These are phyloP conservation scores for Paradendryphiella salina DNA, from an alignment of 2,329 filamentous ascomycete genomes.

Conservation along the genomic window DNA sequence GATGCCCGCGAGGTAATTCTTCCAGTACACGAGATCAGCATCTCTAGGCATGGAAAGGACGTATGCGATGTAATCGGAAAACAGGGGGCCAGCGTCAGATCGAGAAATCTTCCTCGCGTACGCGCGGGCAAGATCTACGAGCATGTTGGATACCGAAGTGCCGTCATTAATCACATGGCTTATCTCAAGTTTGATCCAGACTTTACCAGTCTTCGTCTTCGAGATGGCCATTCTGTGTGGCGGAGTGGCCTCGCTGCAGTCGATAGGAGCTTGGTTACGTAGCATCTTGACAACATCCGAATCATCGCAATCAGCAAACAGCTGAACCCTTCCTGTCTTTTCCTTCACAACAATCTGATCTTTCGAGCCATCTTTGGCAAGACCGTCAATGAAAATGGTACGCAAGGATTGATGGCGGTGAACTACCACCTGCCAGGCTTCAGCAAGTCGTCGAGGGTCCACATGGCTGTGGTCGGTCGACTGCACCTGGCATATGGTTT, in stretches of 20 bases:
- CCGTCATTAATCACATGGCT: conserved; percentile 58
- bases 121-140: conserved; percentile 52
- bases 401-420: conserved; percentile 39
- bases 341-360: conserved; percentile 42
- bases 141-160: conserved; percentile 54
- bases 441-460: conserved; percentile 33
- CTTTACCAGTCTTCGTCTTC: conserved; percentile 42
- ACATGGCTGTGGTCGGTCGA: conserved; percentile 22
- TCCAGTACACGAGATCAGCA: conserved; percentile 52
- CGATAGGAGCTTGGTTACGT: conserved; percentile 27
- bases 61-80: conserved; percentile 46
- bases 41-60: conserved; percentile 35
- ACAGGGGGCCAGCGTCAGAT: conserved; percentile 43
- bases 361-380: conserved; percentile 38
- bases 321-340: conserved; percentile 30
- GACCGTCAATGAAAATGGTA: conserved; percentile 43
- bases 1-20: conserved; percentile 48
- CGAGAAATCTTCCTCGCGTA: conserved; percentile 50
- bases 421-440: conserved; percentile 44
- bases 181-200: conserved; percentile 55
- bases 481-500: conserved; percentile 37
- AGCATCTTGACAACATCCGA: conserved; percentile 20
- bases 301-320: conserved; percentile 31
- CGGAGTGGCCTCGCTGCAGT: conserved; percentile 41
- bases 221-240: conserved; percentile 54